These are phyloP conservation scores for Moringa oleifera DNA, from an alignment of 345 rosid genomes.

Conservation along the genomic window DNA sequence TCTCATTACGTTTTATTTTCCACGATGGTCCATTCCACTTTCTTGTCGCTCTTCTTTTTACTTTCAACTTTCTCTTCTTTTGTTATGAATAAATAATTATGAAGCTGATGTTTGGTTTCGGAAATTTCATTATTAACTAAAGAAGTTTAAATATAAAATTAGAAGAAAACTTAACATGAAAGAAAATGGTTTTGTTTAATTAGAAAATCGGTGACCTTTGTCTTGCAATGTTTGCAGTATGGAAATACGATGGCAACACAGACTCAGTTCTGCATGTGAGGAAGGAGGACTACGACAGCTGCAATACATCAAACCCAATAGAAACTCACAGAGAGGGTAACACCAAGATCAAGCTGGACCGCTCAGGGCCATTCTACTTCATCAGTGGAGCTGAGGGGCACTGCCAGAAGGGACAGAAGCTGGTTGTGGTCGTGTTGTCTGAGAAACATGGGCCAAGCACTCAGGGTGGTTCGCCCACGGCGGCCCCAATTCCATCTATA, in stretches of 20 bases:
- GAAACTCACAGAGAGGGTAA: conserved; percentile 35
- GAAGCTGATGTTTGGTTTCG: no score
- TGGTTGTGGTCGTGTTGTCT: conserved; percentile 39
- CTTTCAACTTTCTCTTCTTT: not conserved
- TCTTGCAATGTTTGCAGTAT: conserved; percentile 31
- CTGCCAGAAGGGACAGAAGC: conserved; percentile 48
- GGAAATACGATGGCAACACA: conserved; percentile 32
- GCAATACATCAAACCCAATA: conserved; percentile 39
- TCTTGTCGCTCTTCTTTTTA: not conserved
- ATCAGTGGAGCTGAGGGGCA: conserved; percentile 51
- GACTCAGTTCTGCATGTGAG: conserved; percentile 59
- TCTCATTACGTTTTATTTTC: no score
- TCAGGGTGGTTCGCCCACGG: no score
- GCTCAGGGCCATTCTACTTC: conserved; percentile 47
- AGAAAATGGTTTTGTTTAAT: no score
- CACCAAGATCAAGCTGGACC: conserved; percentile 35
- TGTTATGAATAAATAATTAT: no score
- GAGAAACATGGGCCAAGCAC: conserved; percentile 14
- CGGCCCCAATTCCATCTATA: no score
- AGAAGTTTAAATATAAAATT: no score
- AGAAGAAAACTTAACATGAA: no score
- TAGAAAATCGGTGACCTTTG: no score
- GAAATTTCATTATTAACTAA: no score
- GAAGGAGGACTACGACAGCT: conserved; percentile 31
- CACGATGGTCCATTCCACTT: no score